Evolutionary conservation across 2,329 filamentous ascomycete species (phyloP), one percentile per base, ranked within the genome.

Genomic region (Beauveria varroae): DNA sequence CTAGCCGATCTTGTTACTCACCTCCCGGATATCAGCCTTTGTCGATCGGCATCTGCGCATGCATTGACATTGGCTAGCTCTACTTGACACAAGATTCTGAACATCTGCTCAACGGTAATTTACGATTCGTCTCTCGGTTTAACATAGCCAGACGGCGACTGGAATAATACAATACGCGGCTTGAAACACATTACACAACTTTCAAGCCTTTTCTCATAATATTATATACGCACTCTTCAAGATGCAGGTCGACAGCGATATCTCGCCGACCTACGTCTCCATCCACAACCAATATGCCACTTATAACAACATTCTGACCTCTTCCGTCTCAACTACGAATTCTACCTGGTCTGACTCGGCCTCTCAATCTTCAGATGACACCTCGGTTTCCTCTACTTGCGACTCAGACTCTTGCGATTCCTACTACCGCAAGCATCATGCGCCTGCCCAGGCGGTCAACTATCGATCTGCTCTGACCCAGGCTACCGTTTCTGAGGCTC

Each of bases 281-380:
- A 71, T 75, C 67, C 74, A 77, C 64, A 66, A 68, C 69, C 76
- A 72, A 72, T 79, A 82, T 78, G 76, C 76, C 63, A 83, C 86
- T 66, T 93, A 91, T 75, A 84, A 83, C 72, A 83, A 86, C 63
- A 87, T 88, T 47, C 77, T 91, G 79, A 85, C 87, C 70, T 88
- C 88, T 61, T 90, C 89, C 67, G 85, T 88, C 62, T 91, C 90
- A 34, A 92, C 89, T 22, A 84, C 87, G 62, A 84, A 86, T 61
- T 95, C 90, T 40, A 81, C 91, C 68, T 95, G 91, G 81, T 95
- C 91, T 66, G 81, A 88, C 69, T 83, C 80, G 56, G 87, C 86
- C 61, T 86, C 85, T 22, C 87, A 91, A 75, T 80, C 81, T 64
- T 90, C 89, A 59, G 85, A 88, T 68, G 86, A 87, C 63, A 86